Evolutionary conservation across 352 stramenopile genomes (phyloP).

Genomic region (Phytophthora melonis): DNA sequence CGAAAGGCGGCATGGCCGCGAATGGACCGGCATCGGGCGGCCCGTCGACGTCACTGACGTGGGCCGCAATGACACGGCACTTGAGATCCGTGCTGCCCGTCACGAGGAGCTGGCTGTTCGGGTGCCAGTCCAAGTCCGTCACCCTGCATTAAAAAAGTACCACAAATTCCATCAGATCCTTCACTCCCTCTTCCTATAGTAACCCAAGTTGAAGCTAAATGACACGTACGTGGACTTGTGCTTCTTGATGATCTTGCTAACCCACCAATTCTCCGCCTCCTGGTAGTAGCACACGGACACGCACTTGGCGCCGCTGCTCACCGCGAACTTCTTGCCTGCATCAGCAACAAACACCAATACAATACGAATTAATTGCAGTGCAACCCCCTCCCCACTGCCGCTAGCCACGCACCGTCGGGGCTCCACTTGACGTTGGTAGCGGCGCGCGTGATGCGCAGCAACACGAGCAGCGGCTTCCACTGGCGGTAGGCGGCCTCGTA

Average conservation of each 20-base stretch:
- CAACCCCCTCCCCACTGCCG: too few relatives aligned
- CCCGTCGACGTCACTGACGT: slow-evolving; percentile 86
- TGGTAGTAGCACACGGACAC: slow-evolving; percentile 96
- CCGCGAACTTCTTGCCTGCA: slow-evolving; percentile 93
- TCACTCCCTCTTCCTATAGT: neutral
- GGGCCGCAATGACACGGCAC: slow-evolving; percentile 93
- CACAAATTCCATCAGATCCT: neutral
- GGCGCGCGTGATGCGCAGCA: slow-evolving; percentile 92
- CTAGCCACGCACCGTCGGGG: slow-evolving; percentile 71
- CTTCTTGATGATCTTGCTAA: slow-evolving; percentile 97
- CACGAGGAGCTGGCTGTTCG: slow-evolving; percentile 92
- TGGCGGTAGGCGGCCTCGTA: slow-evolving; percentile 85
- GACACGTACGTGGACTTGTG: slow-evolving; percentile 95
- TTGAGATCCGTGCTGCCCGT: slow-evolving; percentile 94
- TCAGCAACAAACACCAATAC: neutral
- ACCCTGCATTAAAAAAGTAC: slow-evolving; percentile 50
- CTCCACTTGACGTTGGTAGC: slow-evolving; percentile 95
- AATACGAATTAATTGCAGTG: neutral
- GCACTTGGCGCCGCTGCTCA: slow-evolving; percentile 93
- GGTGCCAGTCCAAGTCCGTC: slow-evolving; percentile 93
- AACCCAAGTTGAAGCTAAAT: slow-evolving; percentile 17
- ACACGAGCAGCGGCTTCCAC: slow-evolving; percentile 94
- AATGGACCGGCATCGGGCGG: slow-evolving; percentile 78
- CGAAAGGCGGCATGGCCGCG: slow-evolving; percentile 77
- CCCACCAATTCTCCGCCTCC: slow-evolving; percentile 94